Evolutionary conservation across 225 moss, liverwort and hornwort genomes (phyloP).

Genomic region (Antitrichia curtipendula): DNA sequence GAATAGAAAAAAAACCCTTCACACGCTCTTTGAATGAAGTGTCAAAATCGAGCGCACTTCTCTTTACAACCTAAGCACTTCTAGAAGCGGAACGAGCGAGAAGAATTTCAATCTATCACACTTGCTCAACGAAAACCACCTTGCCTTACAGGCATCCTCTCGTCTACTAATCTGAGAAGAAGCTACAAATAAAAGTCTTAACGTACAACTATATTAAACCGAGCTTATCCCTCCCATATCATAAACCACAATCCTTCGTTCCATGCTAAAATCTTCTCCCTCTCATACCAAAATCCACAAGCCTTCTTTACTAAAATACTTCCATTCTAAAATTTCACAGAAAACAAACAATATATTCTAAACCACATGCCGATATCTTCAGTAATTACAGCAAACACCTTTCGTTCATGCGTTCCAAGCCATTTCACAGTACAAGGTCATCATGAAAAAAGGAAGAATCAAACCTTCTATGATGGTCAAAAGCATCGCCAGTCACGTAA

Average conservation of each 20-base stretch:
- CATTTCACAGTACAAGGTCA: not conserved
- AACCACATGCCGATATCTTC: not conserved
- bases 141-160: not conserved
- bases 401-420: not conserved
- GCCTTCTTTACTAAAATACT: not conserved
- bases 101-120: not conserved
- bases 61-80: not conserved
- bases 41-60: conserved; percentile 5
- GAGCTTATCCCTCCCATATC: no score
- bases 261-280: not conserved
- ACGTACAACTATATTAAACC: not conserved
- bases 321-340: not conserved
- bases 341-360: not conserved
- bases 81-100: not conserved
- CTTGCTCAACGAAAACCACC: not conserved
- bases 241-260: not conserved
- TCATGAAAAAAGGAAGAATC: conserved; percentile 7
- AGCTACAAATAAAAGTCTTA: not conserved
- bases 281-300: not conserved
- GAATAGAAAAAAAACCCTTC: not conserved
- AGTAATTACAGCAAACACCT: not conserved
- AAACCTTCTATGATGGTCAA: conserved; percentile 4
- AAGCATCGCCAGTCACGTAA: conserved; percentile 5
- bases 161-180: not conserved
- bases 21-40: not conserved